phyloP scores from a whole-genome alignment of 2,329 filamentous ascomycete genomes.

The Acrodontium crateriforme region DNA sequence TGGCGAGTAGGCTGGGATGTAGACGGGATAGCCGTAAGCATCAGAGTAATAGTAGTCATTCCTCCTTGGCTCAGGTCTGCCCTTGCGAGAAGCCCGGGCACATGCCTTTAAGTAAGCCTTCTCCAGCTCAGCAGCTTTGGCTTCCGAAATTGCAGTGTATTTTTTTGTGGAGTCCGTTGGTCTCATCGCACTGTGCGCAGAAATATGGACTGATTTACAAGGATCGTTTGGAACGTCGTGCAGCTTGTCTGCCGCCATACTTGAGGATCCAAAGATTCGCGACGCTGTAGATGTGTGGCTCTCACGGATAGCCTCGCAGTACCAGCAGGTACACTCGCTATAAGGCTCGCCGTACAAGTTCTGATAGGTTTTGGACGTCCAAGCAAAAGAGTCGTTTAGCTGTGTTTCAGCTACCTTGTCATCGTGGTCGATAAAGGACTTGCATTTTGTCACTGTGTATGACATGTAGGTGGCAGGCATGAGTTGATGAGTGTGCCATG shows the following conservation, averaged over 20 bases:
- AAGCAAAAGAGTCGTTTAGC: slow-evolving; percentile 53
- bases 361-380: slow-evolving; percentile 59
- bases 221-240: slow-evolving; percentile 34
- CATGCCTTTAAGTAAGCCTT: slow-evolving; percentile 39
- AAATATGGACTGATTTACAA: slow-evolving; percentile 54
- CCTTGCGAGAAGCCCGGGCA: slow-evolving; percentile 25
- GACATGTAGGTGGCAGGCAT: slow-evolving; percentile 48
- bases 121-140: slow-evolving; percentile 33
- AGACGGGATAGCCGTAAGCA: slow-evolving; percentile 33
- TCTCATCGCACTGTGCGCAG: slow-evolving; percentile 54
- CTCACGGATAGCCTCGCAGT: slow-evolving; percentile 59
- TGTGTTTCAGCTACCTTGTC: slow-evolving; percentile 63
- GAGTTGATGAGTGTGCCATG: slow-evolving; percentile 72
- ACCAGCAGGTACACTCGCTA: slow-evolving; percentile 69
- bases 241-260: slow-evolving; percentile 22
- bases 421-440: slow-evolving; percentile 62
- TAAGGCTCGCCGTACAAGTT: slow-evolving; percentile 52
- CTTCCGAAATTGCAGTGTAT: slow-evolving; percentile 8
- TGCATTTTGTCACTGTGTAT: slow-evolving; percentile 36
- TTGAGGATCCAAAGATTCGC: slow-evolving; percentile 26
- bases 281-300: slow-evolving; percentile 37
- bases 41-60: slow-evolving; percentile 26
- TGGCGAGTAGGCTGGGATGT: slow-evolving; percentile 32
- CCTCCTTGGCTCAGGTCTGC: slow-evolving; percentile 21
- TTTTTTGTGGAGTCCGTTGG: slow-evolving; percentile 14